Evolutionary conservation across 108 stramenopile genomes (phyloP).

Genomic region (Mediolabrus comicus): DNA sequence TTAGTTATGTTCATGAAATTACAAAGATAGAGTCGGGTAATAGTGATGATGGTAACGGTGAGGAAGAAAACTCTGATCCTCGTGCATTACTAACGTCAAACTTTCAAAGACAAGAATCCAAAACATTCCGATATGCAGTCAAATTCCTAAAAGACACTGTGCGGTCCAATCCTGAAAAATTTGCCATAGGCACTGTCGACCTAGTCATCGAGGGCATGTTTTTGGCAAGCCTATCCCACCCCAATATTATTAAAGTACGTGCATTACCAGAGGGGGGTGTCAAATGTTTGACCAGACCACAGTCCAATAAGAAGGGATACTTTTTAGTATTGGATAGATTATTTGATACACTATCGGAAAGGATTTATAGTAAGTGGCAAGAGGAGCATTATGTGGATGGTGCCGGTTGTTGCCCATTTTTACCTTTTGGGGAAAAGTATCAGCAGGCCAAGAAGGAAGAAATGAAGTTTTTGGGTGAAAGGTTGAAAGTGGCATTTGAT

Average conservation of each 20-base stretch:
- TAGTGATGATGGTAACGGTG: background rate
- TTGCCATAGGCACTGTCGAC: conserved; percentile 61
- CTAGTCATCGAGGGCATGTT: conserved; percentile 76
- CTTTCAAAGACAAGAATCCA: conserved; percentile 1
- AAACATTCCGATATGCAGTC: conserved; percentile 33
- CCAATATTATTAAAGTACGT: conserved; percentile 72
- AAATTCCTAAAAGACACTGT: conserved; percentile 68
- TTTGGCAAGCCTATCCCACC: conserved; percentile 65
- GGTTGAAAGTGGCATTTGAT: conserved; percentile 76
- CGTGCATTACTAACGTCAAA: conserved; percentile 1
- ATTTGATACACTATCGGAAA: conserved; percentile 62
- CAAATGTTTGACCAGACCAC: conserved; percentile 31
- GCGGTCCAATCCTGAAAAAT: conserved; percentile 52
- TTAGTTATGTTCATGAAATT: conserved; percentile 66
- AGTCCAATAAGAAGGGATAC: conserved; percentile 39
- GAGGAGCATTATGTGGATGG: background rate
- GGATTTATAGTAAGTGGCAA: conserved; percentile 39
- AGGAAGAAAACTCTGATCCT: background rate
- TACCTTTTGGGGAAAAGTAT: conserved; percentile 9
- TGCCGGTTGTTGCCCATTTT: background rate
- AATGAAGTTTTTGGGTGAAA: conserved; percentile 40
- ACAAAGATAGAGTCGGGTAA: conserved; percentile 2
- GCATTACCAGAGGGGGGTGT: conserved; percentile 62
- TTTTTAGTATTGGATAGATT: conserved; percentile 81
- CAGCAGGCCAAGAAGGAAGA: background rate